phyloP scores from a whole-genome alignment of 768 basidiomycete species.

The Mycena vulgaris region DNA sequence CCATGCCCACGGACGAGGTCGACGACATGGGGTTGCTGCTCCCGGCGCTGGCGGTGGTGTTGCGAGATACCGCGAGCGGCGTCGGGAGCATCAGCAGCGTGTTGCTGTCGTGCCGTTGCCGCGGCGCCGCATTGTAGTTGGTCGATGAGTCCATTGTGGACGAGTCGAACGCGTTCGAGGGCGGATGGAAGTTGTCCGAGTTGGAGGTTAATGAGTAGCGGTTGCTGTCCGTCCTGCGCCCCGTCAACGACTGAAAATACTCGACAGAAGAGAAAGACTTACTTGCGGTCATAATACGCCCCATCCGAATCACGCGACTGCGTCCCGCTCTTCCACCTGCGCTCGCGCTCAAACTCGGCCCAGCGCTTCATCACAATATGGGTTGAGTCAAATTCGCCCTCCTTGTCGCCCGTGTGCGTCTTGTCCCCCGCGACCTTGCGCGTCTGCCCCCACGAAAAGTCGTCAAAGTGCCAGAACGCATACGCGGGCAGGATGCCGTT shows the following conservation, averaged over 20 bases:
- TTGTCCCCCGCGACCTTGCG: slow-evolving; percentile 85
- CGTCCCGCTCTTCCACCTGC: slow-evolving; percentile 92
- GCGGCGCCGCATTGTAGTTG: slow-evolving; percentile 50
- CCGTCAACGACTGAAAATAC: slow-evolving; percentile 33
- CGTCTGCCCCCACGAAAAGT: slow-evolving; percentile 98
- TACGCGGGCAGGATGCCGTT: slow-evolving; percentile 96
- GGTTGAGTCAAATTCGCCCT: slow-evolving; percentile 96
- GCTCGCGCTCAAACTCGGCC: slow-evolving; percentile 97
- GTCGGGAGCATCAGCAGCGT: slow-evolving; percentile 83
- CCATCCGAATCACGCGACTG: slow-evolving; percentile 84
- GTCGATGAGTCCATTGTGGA: slow-evolving; percentile 77
- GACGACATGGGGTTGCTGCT: slow-evolving; percentile 63
- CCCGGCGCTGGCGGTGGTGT: slow-evolving; percentile 34
- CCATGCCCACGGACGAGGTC: slow-evolving; percentile 59
- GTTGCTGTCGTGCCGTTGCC: slow-evolving; percentile 78
- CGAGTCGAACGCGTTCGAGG: slow-evolving; percentile 57
- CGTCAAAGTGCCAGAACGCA: slow-evolving; percentile 99
- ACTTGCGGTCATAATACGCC: slow-evolving; percentile 83
- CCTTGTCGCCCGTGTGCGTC: slow-evolving; percentile 79
- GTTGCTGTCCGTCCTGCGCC: slow-evolving; percentile 55
- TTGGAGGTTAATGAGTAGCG: slow-evolving; percentile 87
- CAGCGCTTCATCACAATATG: slow-evolving; percentile 99
- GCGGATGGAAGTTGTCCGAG: slow-evolving; percentile 77
- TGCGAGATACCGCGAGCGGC: slow-evolving; percentile 69
- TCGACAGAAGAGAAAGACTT: slow-evolving; percentile 46